A percentile compares a stretch with the other conserved stretches of the same genome.
Conservation (phyloP, 2,329 filamentous ascomycete species). For the Epichloe bromicola region DNA sequence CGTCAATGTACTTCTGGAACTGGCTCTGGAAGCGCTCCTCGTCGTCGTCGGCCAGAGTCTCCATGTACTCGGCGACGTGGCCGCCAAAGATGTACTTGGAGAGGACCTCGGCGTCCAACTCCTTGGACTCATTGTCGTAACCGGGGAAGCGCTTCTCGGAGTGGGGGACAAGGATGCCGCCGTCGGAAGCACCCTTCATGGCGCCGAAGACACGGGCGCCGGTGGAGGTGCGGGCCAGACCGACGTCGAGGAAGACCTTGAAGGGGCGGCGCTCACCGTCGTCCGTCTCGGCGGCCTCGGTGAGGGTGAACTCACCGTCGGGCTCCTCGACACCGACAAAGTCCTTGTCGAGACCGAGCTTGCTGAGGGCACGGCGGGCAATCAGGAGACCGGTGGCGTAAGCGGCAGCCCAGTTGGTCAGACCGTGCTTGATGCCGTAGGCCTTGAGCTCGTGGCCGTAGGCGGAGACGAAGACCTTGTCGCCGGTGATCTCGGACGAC, state of each 20-base stretch:
- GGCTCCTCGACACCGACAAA: constrained; percentile 96
- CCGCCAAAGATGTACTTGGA: constrained; percentile 99
- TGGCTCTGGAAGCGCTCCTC: constrained; percentile 99
- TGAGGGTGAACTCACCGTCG: constrained; percentile 90
- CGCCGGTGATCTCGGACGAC: constrained; percentile 87
- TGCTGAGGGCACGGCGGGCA: constrained; percentile 91
- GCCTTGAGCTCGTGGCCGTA: constrained; percentile 96
- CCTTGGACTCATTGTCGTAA: constrained; percentile 93
- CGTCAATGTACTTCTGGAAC: constrained; percentile 96
- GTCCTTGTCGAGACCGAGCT: constrained; percentile 87
- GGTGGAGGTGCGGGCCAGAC: constrained; percentile 92
- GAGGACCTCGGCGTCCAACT: constrained; percentile 92
- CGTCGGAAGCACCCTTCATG: constrained; percentile 99
- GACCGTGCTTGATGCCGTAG: constrained; percentile 95
- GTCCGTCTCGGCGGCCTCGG: constrained; percentile 83
- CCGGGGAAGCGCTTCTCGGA: constrained; percentile 99
- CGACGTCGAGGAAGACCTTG: constrained; percentile 98
- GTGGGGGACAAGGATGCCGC: constrained; percentile 93
- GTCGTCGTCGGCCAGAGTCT: constrained; percentile 97
- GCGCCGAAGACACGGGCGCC: constrained; percentile 98
- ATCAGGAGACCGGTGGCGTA: constrained; percentile 95
- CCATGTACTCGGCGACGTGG: constrained; percentile 99
- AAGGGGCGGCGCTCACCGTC: constrained; percentile 94
- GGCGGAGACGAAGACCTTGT: constrained; percentile 89
- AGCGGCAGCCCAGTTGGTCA: constrained; percentile 98